Conservation (phyloP, 441 rosid species). For the Adansonia rubrostipa region DNA sequence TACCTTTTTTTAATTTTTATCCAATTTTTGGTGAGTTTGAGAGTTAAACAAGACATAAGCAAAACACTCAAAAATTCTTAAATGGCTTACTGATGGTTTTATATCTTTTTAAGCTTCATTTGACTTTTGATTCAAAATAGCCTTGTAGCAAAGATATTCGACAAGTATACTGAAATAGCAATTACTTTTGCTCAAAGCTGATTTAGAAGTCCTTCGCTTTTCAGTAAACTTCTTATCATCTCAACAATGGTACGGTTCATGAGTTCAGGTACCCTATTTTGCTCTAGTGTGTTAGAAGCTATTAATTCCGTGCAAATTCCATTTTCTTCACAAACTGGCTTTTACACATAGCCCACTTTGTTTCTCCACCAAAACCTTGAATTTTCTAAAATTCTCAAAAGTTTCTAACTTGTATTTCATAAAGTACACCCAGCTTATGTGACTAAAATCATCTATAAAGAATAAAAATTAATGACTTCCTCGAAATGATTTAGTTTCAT, state of each 20-base stretch:
- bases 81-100: not conserved
- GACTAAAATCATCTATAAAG: not conserved
- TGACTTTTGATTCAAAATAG: not conserved
- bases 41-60: not conserved
- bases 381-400: too few species aligned
- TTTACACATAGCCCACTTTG: not conserved
- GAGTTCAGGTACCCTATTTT: not conserved
- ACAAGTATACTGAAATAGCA: not conserved
- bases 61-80: not conserved
- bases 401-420: too few species aligned
- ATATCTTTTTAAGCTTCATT: not conserved
- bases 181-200: not conserved
- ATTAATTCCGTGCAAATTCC: not conserved
- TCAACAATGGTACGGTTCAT: too few species aligned
- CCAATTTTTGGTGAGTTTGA: not conserved
- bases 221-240: too few species aligned
- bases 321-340: not conserved
- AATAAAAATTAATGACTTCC: not conserved
- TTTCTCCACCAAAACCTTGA: not conserved
- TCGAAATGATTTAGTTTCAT: not conserved
- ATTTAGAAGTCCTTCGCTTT: too few species aligned
- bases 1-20: too few species aligned
- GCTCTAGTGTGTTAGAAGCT: not conserved
- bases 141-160: not conserved
- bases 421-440: not conserved